phyloP scores from a whole-genome alignment of 1,284 basidiomycete genomes.

The Apiotrichum gracile region DNA sequence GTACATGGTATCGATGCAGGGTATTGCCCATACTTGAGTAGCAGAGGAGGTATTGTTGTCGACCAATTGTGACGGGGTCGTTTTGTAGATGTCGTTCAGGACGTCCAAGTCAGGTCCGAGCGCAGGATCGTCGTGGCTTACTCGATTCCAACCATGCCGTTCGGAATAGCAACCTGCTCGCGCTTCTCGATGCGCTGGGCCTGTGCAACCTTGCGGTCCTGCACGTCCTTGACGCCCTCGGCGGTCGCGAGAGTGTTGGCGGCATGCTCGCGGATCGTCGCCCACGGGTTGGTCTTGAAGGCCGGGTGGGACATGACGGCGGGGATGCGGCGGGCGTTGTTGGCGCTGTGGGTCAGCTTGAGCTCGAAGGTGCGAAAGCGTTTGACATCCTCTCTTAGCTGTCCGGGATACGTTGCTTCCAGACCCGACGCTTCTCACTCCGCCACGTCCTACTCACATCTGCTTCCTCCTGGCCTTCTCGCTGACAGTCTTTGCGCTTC shows the following conservation, averaged over 20 bases:
- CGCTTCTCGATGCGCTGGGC: neutral
- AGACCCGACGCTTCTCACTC: neutral
- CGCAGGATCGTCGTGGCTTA: too few species aligned
- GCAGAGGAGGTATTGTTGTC: too few species aligned
- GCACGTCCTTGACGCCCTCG: slow-evolving; percentile 8
- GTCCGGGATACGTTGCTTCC: neutral
- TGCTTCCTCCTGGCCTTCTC: slow-evolving; percentile 40
- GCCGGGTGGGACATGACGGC: slow-evolving; percentile 42
- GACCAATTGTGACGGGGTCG: too few species aligned
- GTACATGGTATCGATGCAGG: too few species aligned
- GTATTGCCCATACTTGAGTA: too few species aligned
- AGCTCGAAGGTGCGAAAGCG: too few species aligned
- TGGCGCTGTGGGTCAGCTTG: slow-evolving; percentile 19
- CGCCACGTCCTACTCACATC: slow-evolving; percentile 33
- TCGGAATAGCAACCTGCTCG: neutral
- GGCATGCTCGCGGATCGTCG: slow-evolving; percentile 44
- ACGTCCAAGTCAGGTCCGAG: too few species aligned
- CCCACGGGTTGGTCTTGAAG: slow-evolving; percentile 45
- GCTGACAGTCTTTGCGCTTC: slow-evolving; percentile 36
- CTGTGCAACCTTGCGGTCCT: slow-evolving; percentile 4
- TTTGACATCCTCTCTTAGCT: too few species aligned
- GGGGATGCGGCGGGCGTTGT: slow-evolving; percentile 35
- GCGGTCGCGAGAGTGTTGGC: slow-evolving; percentile 36
- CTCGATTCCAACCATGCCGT: too few species aligned
- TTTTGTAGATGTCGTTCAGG: too few species aligned